Evolutionary conservation across 2,329 filamentous ascomycete genomes (phyloP), one percentile per base, ranked within the genome.

Genomic region (Xylariaceae sp.): DNA sequence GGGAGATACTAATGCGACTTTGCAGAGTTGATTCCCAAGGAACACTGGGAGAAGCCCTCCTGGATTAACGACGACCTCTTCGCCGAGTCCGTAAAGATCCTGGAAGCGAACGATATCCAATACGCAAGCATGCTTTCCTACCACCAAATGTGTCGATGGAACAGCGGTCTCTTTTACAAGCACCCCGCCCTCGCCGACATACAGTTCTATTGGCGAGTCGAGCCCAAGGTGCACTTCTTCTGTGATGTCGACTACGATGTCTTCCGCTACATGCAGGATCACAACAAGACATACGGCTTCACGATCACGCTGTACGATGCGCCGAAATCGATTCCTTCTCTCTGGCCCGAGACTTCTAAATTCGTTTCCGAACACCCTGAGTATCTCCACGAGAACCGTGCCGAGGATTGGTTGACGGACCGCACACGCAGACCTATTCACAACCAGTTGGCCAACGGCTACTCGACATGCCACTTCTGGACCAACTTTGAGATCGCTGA

Each of bases 81-180:
- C 77, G 75, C 86, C 45, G 92, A 96, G 73, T 96, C 92, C 30
- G 86, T 90, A 61, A 84, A 90, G 71, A 84, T 95, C 7, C 83
- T 99, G 58, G 81, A 89, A 70, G 89, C 94, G 72, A 84, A 93
- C 70, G 83, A 88, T 8, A 91, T 99, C 49, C 93, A 97, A 73
- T 99, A 99, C 74, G 90, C 90, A 70, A 82, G 86, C 67, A 90
- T 89, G 80, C 77, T 90, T 56, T 96, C 92, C 53, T 99, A 99
- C 77, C 93, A 97, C 76, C 89, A 97, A 73, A 99, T 99, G 94
- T 99, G 94, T 73, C 87, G 94, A 58, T 99, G 94, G 94, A 99
- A 99, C 78, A 95, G 90, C 71, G 94, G 94, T 71, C 82, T 97
- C 75, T 99, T 99, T 81, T 97, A 96, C 80, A 92, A 94, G 72